Evolutionary conservation across 1,284 basidiomycete genomes (phyloP).

Genomic region (Heterobasidion annosum): DNA sequence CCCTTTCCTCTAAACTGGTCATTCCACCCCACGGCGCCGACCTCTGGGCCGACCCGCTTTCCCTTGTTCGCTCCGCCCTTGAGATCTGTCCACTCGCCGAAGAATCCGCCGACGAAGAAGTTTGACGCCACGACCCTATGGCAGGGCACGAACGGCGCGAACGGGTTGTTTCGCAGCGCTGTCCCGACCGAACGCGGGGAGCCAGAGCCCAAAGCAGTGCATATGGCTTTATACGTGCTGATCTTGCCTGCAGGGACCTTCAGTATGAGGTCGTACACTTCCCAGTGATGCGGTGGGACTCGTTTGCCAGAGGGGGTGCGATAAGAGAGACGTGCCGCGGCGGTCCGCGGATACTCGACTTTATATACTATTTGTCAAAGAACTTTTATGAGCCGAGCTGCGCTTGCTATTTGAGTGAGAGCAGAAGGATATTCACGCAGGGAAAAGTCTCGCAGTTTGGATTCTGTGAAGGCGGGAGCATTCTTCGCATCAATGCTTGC

Average conservation of each 20-base stretch:
- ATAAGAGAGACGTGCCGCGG: slow-evolving; percentile 6
- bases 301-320: slow-evolving; percentile 19
- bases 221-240: slow-evolving; percentile 49
- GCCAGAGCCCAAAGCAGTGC: slow-evolving; percentile 34
- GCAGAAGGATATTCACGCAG: no score
- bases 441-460: no score
- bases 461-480: no score
- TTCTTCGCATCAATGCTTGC: background rate
- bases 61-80: slow-evolving; percentile 13
- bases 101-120: slow-evolving; percentile 49
- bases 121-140: slow-evolving; percentile 57
- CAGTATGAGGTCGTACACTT: slow-evolving; percentile 44
- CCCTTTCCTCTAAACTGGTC: slow-evolving; percentile 7
- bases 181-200: slow-evolving; percentile 57
- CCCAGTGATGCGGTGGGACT: slow-evolving; percentile 48
- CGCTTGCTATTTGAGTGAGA: no score
- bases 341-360: slow-evolving; percentile 6
- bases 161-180: slow-evolving; percentile 53
- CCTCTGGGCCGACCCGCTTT: slow-evolving; percentile 3
- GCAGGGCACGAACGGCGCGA: slow-evolving; percentile 55
- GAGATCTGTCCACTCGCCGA: slow-evolving; percentile 39
- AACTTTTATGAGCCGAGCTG: no score
- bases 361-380: background rate
- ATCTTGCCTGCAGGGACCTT: slow-evolving; percentile 43
- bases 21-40: slow-evolving; percentile 4